Percentiles rank a stretch among this genome's conserved stretches.
Conservation (phyloP, 1,139 yeast species). For the Wickerhamomyces sp. region DNA sequence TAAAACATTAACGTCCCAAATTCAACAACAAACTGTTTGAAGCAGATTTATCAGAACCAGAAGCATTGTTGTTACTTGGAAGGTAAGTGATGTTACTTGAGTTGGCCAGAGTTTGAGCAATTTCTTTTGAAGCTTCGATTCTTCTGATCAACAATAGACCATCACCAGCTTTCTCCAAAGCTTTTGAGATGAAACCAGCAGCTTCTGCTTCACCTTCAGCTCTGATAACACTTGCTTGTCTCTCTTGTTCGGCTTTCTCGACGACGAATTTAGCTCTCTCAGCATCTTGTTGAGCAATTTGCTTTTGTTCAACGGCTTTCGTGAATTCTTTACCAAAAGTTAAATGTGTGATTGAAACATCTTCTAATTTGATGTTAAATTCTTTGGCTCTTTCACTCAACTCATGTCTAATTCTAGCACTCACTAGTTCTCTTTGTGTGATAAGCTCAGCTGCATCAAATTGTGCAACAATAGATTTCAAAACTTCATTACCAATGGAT, state of each 20-base stretch:
- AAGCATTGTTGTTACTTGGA: slow-evolving; percentile 44
- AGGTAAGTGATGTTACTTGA: slow-evolving; percentile 90
- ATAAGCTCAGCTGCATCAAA: slow-evolving; percentile 97
- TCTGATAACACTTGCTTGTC: slow-evolving; percentile 89
- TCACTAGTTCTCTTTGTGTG: slow-evolving; percentile 94
- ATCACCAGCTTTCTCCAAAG: slow-evolving; percentile 92
- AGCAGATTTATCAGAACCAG: slow-evolving; percentile 26
- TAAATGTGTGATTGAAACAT: slow-evolving; percentile 97
- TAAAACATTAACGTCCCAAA: slow-evolving; percentile 42
- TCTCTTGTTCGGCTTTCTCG: slow-evolving; percentile 96
- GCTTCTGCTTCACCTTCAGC: slow-evolving; percentile 99
- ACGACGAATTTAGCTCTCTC: slow-evolving; percentile 94
- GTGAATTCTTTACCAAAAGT: slow-evolving; percentile 97
- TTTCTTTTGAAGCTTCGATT: slow-evolving; percentile 94
- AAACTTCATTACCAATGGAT: slow-evolving; percentile 93
- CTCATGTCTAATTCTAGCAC: slow-evolving; percentile 85
- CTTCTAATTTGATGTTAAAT: slow-evolving; percentile 89
- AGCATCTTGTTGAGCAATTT: slow-evolving; percentile 99
- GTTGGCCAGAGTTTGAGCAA: slow-evolving; percentile 79
- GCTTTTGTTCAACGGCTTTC: slow-evolving; percentile 97
- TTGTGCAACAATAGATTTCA: slow-evolving; percentile 94
- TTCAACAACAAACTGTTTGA: slow-evolving; percentile 48
- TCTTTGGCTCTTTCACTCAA: slow-evolving; percentile 79
- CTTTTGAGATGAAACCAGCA: slow-evolving; percentile 92
- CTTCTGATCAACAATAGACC: slow-evolving; percentile 92